A percentile compares a stretch with the other conserved stretches of the same genome.
Conservation (phyloP, 306 rosid genomes). For the Biancaea sappan region DNA sequence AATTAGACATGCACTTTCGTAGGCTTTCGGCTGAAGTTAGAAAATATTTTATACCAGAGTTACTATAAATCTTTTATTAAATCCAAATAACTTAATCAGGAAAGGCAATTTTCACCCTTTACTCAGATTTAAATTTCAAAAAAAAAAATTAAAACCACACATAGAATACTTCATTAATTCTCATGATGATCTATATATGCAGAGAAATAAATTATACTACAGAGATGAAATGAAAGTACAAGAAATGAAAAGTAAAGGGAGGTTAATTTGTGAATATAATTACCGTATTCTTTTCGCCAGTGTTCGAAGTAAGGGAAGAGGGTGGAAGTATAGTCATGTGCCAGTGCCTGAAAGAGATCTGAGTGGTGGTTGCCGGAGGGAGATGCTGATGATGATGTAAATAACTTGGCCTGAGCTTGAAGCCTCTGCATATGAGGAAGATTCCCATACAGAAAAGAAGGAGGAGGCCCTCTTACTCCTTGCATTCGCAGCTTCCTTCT, state of each 20-base stretch:
- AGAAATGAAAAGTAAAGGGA: no score
- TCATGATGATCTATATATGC: neutral
- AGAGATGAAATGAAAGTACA: neutral
- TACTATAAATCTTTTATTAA: conserved; percentile 4
- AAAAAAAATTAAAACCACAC: neutral
- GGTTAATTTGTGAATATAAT: no score
- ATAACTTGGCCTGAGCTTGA: conserved; percentile 47
- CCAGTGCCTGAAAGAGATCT: conserved; percentile 59
- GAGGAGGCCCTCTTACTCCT: conserved; percentile 79
- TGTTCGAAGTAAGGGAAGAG: conserved; percentile 87
- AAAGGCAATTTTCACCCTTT: neutral
- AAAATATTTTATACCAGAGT: neutral
- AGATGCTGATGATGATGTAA: conserved; percentile 18
- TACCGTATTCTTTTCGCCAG: conserved; percentile 92
- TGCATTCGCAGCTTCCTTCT: conserved; percentile 65
- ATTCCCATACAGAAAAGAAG: conserved; percentile 70
- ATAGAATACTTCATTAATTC: neutral
- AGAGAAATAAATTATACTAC: neutral
- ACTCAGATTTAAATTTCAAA: neutral
- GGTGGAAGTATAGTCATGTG: conserved; percentile 73
- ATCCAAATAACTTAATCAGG: neutral
- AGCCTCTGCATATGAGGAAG: conserved; percentile 77
- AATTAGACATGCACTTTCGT: neutral
- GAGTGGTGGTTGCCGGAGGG: conserved; percentile 18
- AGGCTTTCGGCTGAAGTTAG: conserved; percentile 30